Evolutionary conservation across 2,329 filamentous ascomycete genomes (phyloP), one percentile per base, ranked within the genome.

Genomic region (Aspergillus udagawae): DNA sequence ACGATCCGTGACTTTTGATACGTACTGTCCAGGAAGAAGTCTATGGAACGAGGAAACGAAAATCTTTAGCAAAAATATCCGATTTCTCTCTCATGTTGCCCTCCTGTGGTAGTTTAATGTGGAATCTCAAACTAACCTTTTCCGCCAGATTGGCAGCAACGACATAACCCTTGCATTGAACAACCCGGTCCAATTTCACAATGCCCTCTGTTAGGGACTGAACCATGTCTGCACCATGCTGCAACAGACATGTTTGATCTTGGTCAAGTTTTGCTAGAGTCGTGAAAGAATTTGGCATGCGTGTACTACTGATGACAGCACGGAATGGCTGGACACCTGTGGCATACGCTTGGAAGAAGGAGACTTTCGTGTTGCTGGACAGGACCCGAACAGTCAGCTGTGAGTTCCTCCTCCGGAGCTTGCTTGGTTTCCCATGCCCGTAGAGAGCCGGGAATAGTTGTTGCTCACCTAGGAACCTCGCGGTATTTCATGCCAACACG

Each of bases 311-410:
- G 51, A 81, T 73, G 49, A 86, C 78, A 20, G 79, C 70, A 57
- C 76, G 74, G 66, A 87, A 86, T 0, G 83, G 75, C 38, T 78
- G 69, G 1, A 83, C 70, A 1, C 79, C 82, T 20, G 80, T 77
- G 20, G 83, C 83, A 68, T 82, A 87, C 28, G 81, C 75, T 57
- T 83, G 72, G 67, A 87, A 87, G 23, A 84, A 75, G 48, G 79
- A 78, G 45, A 84, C 83, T 65, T 84, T 86, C 56, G 85, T 87
- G 67, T 87, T 87, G 63, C 79, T 82, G 56, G 20, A 49, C 27
- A n/a, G 44, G 51, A 32, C 41, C 51, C 27, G 29, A 28, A 23
- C 23, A n/a, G 54, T 65, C 56, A 65, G 63, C 56, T 14, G 45
- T 35, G 56, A 27, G 56, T 51, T 60, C 57, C 47, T 62, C 49